These are phyloP conservation scores for Camellia sinensis DNA, from an alignment of 148 eudicot species.

Conservation along the genomic window DNA sequence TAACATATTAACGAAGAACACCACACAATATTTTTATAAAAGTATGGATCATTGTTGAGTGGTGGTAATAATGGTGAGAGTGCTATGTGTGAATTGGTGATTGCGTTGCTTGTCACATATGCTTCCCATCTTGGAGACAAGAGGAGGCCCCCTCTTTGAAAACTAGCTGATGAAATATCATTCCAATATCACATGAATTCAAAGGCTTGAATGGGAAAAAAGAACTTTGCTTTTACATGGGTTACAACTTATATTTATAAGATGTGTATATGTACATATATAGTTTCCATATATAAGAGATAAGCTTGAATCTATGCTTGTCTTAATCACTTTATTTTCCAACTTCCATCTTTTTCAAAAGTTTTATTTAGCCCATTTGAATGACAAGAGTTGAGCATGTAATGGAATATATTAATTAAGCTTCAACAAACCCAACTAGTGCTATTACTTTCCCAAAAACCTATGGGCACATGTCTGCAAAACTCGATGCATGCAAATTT, in stretches of 20 bases:
- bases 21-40: no score
- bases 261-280: not conserved
- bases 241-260: not conserved
- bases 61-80: slow-evolving; percentile 14
- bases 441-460: not conserved
- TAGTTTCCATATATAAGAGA: not conserved
- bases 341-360: not conserved
- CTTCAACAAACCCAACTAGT: not conserved
- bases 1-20: no score
- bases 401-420: not conserved
- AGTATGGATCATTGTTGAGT: not conserved
- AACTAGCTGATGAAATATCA: slow-evolving; percentile 17
- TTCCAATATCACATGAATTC: not conserved
- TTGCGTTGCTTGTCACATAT: slow-evolving; percentile 25
- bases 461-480: no score
- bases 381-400: not conserved
- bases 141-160: slow-evolving; percentile 11
- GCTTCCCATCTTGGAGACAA: slow-evolving; percentile 25
- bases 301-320: not conserved
- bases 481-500: no score
- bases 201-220: not conserved
- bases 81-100: slow-evolving; percentile 10
- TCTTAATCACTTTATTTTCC: slow-evolving; percentile 1
- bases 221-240: not conserved
- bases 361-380: not conserved